A percentile compares a stretch with the other conserved stretches of the same genome.
These are phyloP conservation scores for Brettanomyces sp. DNA, from an alignment of 805 yeast species.

Conservation along the genomic window DNA sequence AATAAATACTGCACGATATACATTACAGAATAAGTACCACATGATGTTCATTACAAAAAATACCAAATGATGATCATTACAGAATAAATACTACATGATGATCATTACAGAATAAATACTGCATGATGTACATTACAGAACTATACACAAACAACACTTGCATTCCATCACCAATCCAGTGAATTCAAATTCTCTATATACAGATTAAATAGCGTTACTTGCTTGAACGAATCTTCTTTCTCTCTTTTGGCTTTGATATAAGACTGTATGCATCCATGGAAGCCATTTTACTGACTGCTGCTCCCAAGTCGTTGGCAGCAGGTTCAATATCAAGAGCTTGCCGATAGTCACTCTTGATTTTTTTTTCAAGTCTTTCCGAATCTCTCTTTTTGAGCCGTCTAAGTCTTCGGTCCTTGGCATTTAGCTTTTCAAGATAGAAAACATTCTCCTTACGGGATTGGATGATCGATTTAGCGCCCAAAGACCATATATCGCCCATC, in stretches of 20 bases:
- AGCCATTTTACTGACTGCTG: constrained; percentile 14
- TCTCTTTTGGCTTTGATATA: constrained; percentile 13
- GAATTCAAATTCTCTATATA: no score
- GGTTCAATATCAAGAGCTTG: constrained; percentile 10
- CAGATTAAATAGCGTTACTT: not conserved
- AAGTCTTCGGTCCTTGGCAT: constrained; percentile 24
- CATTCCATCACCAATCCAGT: no score
- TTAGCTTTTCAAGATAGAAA: constrained; percentile 22
- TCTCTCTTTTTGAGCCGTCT: constrained; percentile 17
- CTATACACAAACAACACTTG: no score
- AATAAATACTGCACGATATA: no score
- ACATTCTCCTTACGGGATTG: constrained; percentile 27
- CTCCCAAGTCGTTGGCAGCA: constrained; percentile 16
- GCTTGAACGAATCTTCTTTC: constrained; percentile 1
- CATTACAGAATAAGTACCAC: no score
- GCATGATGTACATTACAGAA: no score
- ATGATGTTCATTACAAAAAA: no score
- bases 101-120: no score
- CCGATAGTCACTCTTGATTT: constrained; percentile 16
- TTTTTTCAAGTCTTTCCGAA: constrained; percentile 16
- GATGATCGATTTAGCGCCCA: constrained; percentile 48
- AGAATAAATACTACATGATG: no score
- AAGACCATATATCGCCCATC: constrained; percentile 85
- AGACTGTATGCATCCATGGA: constrained; percentile 20
- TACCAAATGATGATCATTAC: no score